These are phyloP conservation scores for Myriosclerotinia scirpicola DNA, from an alignment of 2,329 filamentous ascomycete species.

Conservation along the genomic window DNA sequence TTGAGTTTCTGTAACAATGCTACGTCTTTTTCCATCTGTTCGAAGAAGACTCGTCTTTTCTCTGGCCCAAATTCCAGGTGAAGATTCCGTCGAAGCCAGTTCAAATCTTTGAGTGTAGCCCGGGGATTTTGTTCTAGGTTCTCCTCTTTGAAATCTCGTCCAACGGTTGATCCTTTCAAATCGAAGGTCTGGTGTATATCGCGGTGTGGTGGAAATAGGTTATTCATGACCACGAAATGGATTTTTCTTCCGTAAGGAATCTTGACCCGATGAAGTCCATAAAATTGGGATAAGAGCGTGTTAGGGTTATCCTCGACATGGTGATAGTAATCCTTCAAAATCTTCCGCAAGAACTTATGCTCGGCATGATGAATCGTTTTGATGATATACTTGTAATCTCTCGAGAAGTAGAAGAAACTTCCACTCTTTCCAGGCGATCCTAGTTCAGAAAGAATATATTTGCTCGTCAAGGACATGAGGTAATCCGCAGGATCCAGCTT, in stretches of 20 bases:
- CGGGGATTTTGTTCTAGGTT: slow-evolving; percentile 84
- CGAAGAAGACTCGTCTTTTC: slow-evolving; percentile 84
- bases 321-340: slow-evolving; percentile 87
- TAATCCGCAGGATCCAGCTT: slow-evolving; percentile 95
- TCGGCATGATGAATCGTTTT: slow-evolving; percentile 98
- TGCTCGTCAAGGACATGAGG: slow-evolving; percentile 95
- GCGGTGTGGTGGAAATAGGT: slow-evolving; percentile 93
- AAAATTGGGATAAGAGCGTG: slow-evolving; percentile 95
- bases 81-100: slow-evolving; percentile 86
- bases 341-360: slow-evolving; percentile 81
- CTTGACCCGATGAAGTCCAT: slow-evolving; percentile 95
- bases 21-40: slow-evolving; percentile 87
- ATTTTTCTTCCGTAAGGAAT: slow-evolving; percentile 98
- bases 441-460: slow-evolving; percentile 96
- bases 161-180: slow-evolving; percentile 92
- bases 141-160: slow-evolving; percentile 86
- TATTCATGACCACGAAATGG: slow-evolving; percentile 99
- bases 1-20: slow-evolving; percentile 80
- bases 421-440: slow-evolving; percentile 97
- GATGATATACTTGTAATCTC: slow-evolving; percentile 99
- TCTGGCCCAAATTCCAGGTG: slow-evolving; percentile 84
- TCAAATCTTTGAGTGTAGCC: slow-evolving; percentile 93
- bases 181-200: slow-evolving; percentile 98
- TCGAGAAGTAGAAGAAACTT: slow-evolving; percentile 99
- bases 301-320: slow-evolving; percentile 94